Evolutionary conservation across 768 basidiomycete species (phyloP).

Genomic region (Mycena metata): DNA sequence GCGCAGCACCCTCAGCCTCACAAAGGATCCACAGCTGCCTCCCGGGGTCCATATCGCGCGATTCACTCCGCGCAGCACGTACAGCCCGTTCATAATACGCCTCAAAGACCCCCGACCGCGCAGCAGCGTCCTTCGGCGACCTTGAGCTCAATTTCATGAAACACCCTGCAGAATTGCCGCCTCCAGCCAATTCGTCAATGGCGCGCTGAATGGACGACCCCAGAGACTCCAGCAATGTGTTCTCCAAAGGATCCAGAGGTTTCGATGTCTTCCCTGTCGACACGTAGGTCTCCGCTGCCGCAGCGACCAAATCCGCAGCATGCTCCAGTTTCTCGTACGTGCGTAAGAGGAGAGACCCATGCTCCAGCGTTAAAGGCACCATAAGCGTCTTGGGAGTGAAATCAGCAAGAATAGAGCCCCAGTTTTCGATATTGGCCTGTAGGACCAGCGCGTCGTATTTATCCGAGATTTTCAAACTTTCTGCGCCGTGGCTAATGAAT

Average conservation of each 20-base stretch:
- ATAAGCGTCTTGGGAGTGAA: conserved; percentile 27
- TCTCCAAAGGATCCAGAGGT: conserved; percentile 23
- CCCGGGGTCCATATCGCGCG: conserved; percentile 20
- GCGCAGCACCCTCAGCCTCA: conserved; percentile 32
- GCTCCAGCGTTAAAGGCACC: conserved; percentile 27
- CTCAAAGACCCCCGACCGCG: conserved; percentile 37
- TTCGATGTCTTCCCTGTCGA: background rate
- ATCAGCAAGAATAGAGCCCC: conserved; percentile 15
- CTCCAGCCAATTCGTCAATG: conserved; percentile 16
- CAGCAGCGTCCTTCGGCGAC: conserved; percentile 39
- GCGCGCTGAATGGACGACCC: conserved; percentile 22
- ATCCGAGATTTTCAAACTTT: conserved; percentile 17
- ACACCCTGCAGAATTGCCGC: conserved; percentile 6
- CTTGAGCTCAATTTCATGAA: conserved; percentile 41
- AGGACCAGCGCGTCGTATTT: conserved; percentile 35
- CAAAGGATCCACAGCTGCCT: conserved; percentile 29
- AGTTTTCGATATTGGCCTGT: conserved; percentile 36
- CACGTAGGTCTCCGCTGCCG: conserved; percentile 22
- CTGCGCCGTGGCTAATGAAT: conserved; percentile 5
- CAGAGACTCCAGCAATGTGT: conserved; percentile 3
- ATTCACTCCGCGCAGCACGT: background rate
- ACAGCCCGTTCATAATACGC: conserved; percentile 22
- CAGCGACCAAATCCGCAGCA: conserved; percentile 1
- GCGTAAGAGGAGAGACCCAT: conserved; percentile 24
- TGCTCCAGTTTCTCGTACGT: conserved; percentile 31